A percentile compares a stretch with the other conserved stretches of the same genome.
Evolutionary conservation across 179 eudicot species (phyloP).

Genomic region (Silene coronaria): DNA sequence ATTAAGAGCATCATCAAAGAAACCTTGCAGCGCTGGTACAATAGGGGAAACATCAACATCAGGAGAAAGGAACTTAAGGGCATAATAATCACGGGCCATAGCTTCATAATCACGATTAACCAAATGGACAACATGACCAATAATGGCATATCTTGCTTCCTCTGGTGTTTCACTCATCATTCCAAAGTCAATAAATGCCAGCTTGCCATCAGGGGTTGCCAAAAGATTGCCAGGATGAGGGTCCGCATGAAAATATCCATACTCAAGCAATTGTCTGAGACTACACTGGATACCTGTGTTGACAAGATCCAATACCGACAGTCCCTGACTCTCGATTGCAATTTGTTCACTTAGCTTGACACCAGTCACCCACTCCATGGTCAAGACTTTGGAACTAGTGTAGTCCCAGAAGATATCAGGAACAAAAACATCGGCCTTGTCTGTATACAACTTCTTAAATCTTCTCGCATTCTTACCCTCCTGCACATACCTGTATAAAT

Average conservation of each 20-base stretch:
- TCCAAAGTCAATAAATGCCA: slow-evolving; percentile 98
- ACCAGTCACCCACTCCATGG: slow-evolving; percentile 99
- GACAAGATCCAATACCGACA: slow-evolving; percentile 89
- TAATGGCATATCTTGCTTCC: slow-evolving; percentile 92
- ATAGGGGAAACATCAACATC: slow-evolving; percentile 96
- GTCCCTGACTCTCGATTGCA: slow-evolving; percentile 87
- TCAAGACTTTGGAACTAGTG: slow-evolving; percentile 86
- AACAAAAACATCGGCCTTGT: slow-evolving; percentile 89
- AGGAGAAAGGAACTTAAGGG: slow-evolving; percentile 75
- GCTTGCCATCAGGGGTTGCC: slow-evolving; percentile 98
- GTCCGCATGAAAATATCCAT: slow-evolving; percentile 98
- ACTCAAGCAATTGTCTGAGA: slow-evolving; percentile 93
- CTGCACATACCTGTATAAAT: slow-evolving; percentile 89
- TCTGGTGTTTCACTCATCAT: slow-evolving; percentile 99
- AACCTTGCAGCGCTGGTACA: slow-evolving; percentile 78
- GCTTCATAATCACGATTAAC: slow-evolving; percentile 99
- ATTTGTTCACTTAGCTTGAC: slow-evolving; percentile 86
- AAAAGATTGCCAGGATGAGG: slow-evolving; percentile 99
- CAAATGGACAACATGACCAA: slow-evolving; percentile 99
- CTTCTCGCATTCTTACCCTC: slow-evolving; percentile 99
- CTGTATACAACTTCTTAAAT: slow-evolving; percentile 95
- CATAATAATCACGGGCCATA: slow-evolving; percentile 98
- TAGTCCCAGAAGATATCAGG: slow-evolving; percentile 99
- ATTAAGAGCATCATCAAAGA: slow-evolving; percentile 96
- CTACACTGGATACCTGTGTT: slow-evolving; percentile 96